Evolutionary conservation across 441 rosid genomes (phyloP).

Genomic region (Aleurites moluccanus): DNA sequence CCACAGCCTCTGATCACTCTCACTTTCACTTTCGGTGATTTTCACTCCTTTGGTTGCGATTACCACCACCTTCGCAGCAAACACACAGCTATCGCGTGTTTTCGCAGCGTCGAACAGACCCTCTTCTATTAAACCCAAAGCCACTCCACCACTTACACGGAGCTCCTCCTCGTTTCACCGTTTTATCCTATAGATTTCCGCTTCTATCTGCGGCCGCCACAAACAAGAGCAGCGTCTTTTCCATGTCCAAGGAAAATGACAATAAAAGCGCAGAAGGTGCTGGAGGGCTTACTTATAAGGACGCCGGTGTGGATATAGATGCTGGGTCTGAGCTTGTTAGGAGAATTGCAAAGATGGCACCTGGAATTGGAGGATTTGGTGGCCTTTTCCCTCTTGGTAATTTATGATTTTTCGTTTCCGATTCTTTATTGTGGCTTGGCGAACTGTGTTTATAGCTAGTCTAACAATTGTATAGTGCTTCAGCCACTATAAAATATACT

Average conservation of each 20-base stretch:
- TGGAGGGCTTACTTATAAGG: slow-evolving; percentile 66
- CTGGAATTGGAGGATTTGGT: slow-evolving; percentile 93
- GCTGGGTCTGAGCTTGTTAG: slow-evolving; percentile 88
- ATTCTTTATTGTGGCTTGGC: neutral
- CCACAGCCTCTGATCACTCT: neutral
- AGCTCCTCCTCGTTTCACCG: neutral
- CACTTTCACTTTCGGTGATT: neutral
- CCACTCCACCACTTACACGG: neutral
- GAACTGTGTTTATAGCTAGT: neutral
- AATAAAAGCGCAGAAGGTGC: slow-evolving; percentile 24
- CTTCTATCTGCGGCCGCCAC: slow-evolving; percentile 10
- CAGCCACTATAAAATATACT: neutral
- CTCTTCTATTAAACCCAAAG: slow-evolving; percentile 3
- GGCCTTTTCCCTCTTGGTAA: slow-evolving; percentile 85
- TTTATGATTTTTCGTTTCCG: neutral
- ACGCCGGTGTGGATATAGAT: slow-evolving; percentile 92
- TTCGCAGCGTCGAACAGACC: slow-evolving; percentile 14
- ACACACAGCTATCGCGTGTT: slow-evolving; percentile 28
- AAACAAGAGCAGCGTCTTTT: slow-evolving; percentile 11
- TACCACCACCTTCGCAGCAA: slow-evolving; percentile 28
- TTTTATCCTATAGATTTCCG: slow-evolving; percentile 19
- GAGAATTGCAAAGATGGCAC: slow-evolving; percentile 88
- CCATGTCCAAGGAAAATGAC: slow-evolving; percentile 34
- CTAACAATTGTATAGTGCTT: neutral
- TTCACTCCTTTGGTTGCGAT: slow-evolving; percentile 1